Base-by-base conservation (phyloP, 331 rosid genomes). In the Pyracantha coccinea region DNA sequence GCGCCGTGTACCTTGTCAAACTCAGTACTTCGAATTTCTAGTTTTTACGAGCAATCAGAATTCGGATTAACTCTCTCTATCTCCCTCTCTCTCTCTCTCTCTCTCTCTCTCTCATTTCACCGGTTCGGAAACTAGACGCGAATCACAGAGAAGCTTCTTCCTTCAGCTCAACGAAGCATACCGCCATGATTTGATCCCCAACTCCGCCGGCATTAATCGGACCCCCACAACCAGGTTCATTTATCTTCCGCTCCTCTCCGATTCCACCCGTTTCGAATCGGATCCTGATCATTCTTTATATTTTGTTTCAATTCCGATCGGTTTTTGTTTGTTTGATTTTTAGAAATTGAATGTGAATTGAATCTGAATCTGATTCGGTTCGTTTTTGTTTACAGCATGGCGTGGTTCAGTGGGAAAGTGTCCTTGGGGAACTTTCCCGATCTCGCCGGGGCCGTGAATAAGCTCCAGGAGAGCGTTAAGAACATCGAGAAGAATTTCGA, bases 391-490 rank as follows among this genome's bases (percentile, higher is more conserved):
- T 83, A 65, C 61, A 76, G 83, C 84, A 95, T 95, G 99, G 92
- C 99, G 66, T 95, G 99, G 99, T 95, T 92, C 84, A 66, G 89
- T 88, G 87, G 87, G 77, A 89, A 86, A 57, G 92, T 85, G 77
- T 25, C 96, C 5, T 85, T 96, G 93, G 92, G 97, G 78, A 92
- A 88, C 87, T 90, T 95, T 83, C 88, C 97, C 45, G 99, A 95
- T 89, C 84, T 95, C 80, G 91, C 99, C 58, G 99, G 99, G 45
- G 97, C 97, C 9, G 99, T 95, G 24, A 95, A 95, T 76, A 95
- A 95, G 91, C 89, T 95, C 73, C 99, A 95, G 79, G 99, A 95
- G 88, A 95, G 99, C 82, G 99, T 95, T 28, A 95, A 95, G 89
- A 95, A 71, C 81, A 95, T 95, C 24, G 99, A 95, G 87, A 95